A percentile compares a stretch with the other conserved stretches of the same genome.
These are phyloP conservation scores for Daldinia concentrica DNA, from an alignment of 495 filamentous ascomycete genomes.

Conservation along the genomic window DNA sequence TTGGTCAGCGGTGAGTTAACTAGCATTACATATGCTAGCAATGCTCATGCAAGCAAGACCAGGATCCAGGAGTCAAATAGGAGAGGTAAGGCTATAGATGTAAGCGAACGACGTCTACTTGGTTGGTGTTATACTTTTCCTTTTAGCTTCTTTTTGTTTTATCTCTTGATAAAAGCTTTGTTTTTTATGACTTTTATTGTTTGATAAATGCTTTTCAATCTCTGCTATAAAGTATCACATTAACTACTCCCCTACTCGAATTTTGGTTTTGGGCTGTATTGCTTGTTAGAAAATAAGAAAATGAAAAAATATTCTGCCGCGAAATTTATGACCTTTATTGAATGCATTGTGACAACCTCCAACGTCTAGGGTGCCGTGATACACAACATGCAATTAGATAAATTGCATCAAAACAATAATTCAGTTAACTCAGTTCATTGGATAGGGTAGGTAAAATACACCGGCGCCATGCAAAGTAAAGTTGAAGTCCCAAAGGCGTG, in stretches of 20 bases:
- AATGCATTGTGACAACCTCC: not conserved
- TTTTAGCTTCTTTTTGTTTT: not conserved
- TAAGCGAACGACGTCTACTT: not conserved
- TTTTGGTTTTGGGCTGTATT: not conserved
- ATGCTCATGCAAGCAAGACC: not conserved
- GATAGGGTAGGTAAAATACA: slow-evolving; percentile 33
- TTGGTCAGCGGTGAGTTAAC: not conserved
- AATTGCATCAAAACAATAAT: slow-evolving; percentile 2
- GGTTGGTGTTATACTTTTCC: not conserved
- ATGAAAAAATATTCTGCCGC: not conserved
- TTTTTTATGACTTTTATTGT: not conserved
- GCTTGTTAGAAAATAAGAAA: not conserved
- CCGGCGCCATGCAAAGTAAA: slow-evolving; percentile 42
- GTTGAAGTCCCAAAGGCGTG: slow-evolving; percentile 36
- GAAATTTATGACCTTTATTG: not conserved
- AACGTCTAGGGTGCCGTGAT: not conserved
- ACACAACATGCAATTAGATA: not conserved
- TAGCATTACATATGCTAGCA: too few species aligned
- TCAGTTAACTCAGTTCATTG: slow-evolving; percentile 29
- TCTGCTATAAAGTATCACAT: not conserved
- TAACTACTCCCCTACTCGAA: not conserved
- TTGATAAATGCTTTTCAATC: not conserved
- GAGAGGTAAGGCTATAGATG: too few species aligned
- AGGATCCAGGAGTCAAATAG: not conserved
- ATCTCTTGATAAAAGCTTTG: not conserved